phyloP scores from a whole-genome alignment of 2,329 filamentous ascomycete species.

The Sclerotinia spermophila region DNA sequence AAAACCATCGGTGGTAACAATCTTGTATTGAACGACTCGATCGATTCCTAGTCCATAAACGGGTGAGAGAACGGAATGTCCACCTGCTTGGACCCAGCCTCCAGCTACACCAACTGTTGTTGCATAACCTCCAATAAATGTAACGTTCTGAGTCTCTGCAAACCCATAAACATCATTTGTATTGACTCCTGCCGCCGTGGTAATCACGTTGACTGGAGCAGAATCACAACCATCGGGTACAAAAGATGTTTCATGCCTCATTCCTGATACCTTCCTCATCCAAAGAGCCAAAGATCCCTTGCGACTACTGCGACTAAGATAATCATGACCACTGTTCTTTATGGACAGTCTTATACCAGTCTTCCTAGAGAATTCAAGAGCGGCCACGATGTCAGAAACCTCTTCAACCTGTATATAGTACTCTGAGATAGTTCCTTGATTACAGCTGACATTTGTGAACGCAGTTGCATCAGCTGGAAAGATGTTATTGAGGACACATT shows the following conservation, averaged over 20 bases:
- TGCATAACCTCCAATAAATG: slow-evolving; percentile 27
- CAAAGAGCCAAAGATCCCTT: slow-evolving; percentile 25
- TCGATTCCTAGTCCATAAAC: slow-evolving; percentile 50
- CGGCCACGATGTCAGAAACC: slow-evolving; percentile 44
- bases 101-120: slow-evolving; percentile 50
- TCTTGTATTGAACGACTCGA: slow-evolving; percentile 46
- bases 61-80: slow-evolving; percentile 51
- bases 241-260: slow-evolving; percentile 18
- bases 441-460: slow-evolving; percentile 22
- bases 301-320: slow-evolving; percentile 28
- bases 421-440: slow-evolving; percentile 22
- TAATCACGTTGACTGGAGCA: slow-evolving; percentile 28
- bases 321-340: slow-evolving; percentile 32
- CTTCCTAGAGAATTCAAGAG: slow-evolving; percentile 42
- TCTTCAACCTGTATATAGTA: slow-evolving; percentile 25
- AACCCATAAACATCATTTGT: slow-evolving; percentile 31
- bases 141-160: slow-evolving; percentile 31
- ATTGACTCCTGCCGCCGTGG: slow-evolving; percentile 29
- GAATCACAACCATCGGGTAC: slow-evolving; percentile 22
- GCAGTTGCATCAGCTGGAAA: slow-evolving; percentile 27
- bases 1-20: slow-evolving; percentile 46
- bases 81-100: slow-evolving; percentile 48
- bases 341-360: slow-evolving; percentile 41
- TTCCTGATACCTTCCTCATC: slow-evolving; percentile 21
- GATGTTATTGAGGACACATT: slow-evolving; percentile 33